Evolutionary conservation across 306 rosid genomes (phyloP).

Genomic region (Dryas alaskensis): DNA sequence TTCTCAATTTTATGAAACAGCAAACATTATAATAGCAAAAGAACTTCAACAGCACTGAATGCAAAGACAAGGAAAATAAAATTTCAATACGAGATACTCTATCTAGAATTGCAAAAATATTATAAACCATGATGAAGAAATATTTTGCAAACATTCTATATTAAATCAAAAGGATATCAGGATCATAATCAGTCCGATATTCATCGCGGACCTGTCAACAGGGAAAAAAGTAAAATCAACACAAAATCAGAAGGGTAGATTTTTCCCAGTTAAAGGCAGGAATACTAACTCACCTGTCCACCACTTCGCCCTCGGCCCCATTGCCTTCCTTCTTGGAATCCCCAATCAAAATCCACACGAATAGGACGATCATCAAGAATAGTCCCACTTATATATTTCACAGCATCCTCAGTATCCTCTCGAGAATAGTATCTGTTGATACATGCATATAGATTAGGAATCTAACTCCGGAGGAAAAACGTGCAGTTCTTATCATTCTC

Average conservation of each 20-base stretch:
- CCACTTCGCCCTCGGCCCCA: constrained; percentile 99
- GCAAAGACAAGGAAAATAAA: not conserved
- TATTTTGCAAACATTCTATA: not conserved
- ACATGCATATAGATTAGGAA: not conserved
- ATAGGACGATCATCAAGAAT: constrained; percentile 98
- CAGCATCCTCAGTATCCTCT: constrained; percentile 94
- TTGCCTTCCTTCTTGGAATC: constrained; percentile 95
- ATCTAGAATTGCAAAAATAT: not conserved
- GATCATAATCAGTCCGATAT: constrained; percentile 97
- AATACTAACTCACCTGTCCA: constrained; percentile 63
- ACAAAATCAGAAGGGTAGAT: constrained; percentile 14
- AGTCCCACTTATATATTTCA: constrained; percentile 89
- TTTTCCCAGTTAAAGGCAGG: constrained; percentile 9
- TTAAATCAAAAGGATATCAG: constrained; percentile 75
- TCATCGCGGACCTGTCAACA: constrained; percentile 87
- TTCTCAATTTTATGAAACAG: not conserved
- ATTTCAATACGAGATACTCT: not conserved
- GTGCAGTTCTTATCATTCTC: not conserved
- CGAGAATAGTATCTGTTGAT: constrained; percentile 76
- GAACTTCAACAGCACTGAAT: not conserved
- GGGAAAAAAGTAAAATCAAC: constrained; percentile 20
- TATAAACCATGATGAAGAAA: constrained; percentile 1
- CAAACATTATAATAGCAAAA: not conserved
- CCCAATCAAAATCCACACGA: constrained; percentile 99
- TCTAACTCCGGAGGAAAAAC: not conserved